Evolutionary conservation across 176 grass and related monocot species (phyloP), one percentile per base, ranked within the genome.

Genomic region (Eleusine coracana): DNA sequence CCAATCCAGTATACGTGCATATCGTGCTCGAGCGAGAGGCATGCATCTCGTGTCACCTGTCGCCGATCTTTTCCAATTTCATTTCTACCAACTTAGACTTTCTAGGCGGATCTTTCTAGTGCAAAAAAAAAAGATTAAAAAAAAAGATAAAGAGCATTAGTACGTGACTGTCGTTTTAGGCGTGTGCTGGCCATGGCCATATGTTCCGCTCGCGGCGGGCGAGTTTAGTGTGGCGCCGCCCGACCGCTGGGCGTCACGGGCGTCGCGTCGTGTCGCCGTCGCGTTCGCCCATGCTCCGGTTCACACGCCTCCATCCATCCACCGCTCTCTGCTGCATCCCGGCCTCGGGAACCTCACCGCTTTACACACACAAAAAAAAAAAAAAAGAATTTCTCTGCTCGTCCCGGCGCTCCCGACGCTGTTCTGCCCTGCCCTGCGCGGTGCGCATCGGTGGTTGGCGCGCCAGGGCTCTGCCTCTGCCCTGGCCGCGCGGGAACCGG

Each of bases 171-270:
- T 62, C 65, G 66, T 59, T 77, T 77, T 27, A 39, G 48, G 23
- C 85, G 72, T 87, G 71, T 31, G 41, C 41, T 41, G 29, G 7
- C 12, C 37, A 49, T 34, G 51, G 29, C 64, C 64, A 40, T 64
- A 54, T 44, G 54, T 60, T 66, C 46, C 56, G 20, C 8, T 20
- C 3, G 23, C 27, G n/a, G 14, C n/a, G 5, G 7, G 36, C 70
- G 12, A 9, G 56, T 25, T 45, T 13, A 63, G 60, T 63, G 60
- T 63, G 60, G 60, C 60, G 27, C 60, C 60, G 60, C 60, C 60
- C 23, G 60, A 63, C 60, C 60, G 60, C 60, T 63, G 25, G 23
- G 60, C 27, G 25, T 63, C 60, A 10, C 23, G 27, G 58, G 7
- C 58, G 58, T 61, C 58, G n/a, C 58, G 3, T 9, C 27, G n/a